Evolutionary conservation across 495 filamentous ascomycete genomes (phyloP).

Genomic region (Amniculicola lignicola): DNA sequence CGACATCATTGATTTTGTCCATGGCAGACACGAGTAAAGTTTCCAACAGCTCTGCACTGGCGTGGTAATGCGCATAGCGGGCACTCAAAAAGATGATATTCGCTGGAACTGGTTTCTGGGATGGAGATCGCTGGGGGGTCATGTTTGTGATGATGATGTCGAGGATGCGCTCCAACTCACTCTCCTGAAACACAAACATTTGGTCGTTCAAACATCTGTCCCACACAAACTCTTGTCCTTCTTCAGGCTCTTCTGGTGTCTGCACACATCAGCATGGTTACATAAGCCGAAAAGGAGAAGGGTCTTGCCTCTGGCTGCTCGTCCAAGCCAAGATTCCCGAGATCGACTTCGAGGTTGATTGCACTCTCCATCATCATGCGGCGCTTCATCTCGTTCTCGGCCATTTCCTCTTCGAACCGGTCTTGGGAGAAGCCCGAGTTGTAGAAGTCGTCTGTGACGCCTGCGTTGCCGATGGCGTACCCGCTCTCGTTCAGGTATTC

Average conservation of each 20-base stretch:
- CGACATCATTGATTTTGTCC: slow-evolving; percentile 94
- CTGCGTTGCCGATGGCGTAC: slow-evolving; percentile 80
- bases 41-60: slow-evolving; percentile 76
- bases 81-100: slow-evolving; percentile 96
- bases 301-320: slow-evolving; percentile 83
- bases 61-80: slow-evolving; percentile 94
- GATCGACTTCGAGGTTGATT: slow-evolving; percentile 91
- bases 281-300: neutral
- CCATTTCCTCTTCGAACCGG: slow-evolving; percentile 93
- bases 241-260: slow-evolving; percentile 79
- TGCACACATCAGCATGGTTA: slow-evolving; percentile 40
- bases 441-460: slow-evolving; percentile 95
- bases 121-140: slow-evolving; percentile 90
- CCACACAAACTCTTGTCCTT: slow-evolving; percentile 97
- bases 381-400: slow-evolving; percentile 90
- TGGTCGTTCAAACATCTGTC: slow-evolving; percentile 92
- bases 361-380: slow-evolving; percentile 99
- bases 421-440: slow-evolving; percentile 89
- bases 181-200: slow-evolving; percentile 99
- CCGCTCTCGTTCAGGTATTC: slow-evolving; percentile 91
- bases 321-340: slow-evolving; percentile 93
- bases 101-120: slow-evolving; percentile 94
- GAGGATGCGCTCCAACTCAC: slow-evolving; percentile 81
- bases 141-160: slow-evolving; percentile 98
- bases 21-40: slow-evolving; percentile 80